Conservation (phyloP, 163 green algal genomes). For the Coccomyxa subellipsoidea region DNA sequence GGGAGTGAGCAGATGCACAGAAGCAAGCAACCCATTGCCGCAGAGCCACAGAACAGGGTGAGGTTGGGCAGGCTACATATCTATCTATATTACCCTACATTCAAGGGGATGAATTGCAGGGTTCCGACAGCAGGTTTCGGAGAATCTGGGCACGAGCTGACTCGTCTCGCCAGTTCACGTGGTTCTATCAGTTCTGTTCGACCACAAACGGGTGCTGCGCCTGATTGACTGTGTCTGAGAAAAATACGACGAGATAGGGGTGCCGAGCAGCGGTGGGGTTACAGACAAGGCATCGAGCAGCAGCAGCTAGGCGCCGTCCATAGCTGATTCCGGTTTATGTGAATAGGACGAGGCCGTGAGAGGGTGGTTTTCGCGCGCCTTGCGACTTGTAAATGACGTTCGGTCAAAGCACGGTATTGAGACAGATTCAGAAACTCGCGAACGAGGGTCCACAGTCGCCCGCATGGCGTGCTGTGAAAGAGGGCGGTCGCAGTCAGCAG, state of each 20-base stretch:
- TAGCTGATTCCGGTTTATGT: background rate
- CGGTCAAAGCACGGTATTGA: background rate
- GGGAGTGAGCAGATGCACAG: background rate
- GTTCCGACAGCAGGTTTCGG: background rate
- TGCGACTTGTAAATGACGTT: background rate
- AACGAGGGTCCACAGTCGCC: background rate
- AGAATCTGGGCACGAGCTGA: background rate
- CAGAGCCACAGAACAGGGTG: background rate
- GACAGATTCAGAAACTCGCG: background rate
- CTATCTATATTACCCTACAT: background rate
- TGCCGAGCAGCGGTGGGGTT: background rate
- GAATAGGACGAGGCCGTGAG: background rate
- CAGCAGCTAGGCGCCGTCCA: background rate
- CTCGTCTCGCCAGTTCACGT: background rate
- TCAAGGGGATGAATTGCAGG: background rate
- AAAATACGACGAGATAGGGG: background rate
- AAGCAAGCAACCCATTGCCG: background rate
- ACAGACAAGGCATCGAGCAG: background rate
- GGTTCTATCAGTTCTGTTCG: background rate
- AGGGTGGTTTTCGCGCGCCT: background rate
- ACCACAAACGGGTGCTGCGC: background rate
- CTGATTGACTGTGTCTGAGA: background rate
- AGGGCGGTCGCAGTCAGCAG: background rate
- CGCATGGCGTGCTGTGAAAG: background rate
- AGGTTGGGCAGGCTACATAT: background rate